Evolutionary conservation across 768 basidiomycete species (phyloP).

Genomic region (Amanita fuliginea): DNA sequence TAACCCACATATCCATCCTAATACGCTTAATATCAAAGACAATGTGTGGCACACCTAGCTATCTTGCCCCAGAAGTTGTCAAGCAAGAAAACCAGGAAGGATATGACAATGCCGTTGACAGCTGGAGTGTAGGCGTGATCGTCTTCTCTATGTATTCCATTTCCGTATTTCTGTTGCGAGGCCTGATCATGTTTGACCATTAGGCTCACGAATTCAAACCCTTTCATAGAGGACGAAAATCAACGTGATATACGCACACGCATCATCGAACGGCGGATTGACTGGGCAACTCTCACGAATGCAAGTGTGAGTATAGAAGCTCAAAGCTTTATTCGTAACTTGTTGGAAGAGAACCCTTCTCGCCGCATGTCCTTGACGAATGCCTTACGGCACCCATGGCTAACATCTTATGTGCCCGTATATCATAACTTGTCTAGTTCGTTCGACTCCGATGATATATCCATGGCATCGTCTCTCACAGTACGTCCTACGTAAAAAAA

Average conservation of each 20-base stretch:
- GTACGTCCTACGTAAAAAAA: background rate
- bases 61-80: slow-evolving; percentile 91
- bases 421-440: background rate
- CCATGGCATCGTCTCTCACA: slow-evolving; percentile 10
- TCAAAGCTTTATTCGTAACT: slow-evolving; percentile 49
- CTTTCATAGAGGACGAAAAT: slow-evolving; percentile 72
- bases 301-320: slow-evolving; percentile 33
- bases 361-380: slow-evolving; percentile 61
- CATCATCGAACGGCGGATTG: slow-evolving; percentile 45
- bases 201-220: slow-evolving; percentile 68
- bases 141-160: slow-evolving; percentile 73
- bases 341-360: slow-evolving; percentile 56
- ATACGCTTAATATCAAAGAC: slow-evolving; percentile 35
- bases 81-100: slow-evolving; percentile 50
- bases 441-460: slow-evolving; percentile 10
- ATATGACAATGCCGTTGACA: slow-evolving; percentile 85
- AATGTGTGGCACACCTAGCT: slow-evolving; percentile 94
- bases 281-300: slow-evolving; percentile 41
- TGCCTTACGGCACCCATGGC: slow-evolving; percentile 73
- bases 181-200: slow-evolving; percentile 7
- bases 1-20: background rate
- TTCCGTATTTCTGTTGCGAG: background rate
- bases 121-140: slow-evolving; percentile 95
- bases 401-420: slow-evolving; percentile 20
- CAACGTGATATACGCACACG: slow-evolving; percentile 49